phyloP scores from a whole-genome alignment of 2,329 filamentous ascomycete species.

The Rhynchosporium graminicola region DNA sequence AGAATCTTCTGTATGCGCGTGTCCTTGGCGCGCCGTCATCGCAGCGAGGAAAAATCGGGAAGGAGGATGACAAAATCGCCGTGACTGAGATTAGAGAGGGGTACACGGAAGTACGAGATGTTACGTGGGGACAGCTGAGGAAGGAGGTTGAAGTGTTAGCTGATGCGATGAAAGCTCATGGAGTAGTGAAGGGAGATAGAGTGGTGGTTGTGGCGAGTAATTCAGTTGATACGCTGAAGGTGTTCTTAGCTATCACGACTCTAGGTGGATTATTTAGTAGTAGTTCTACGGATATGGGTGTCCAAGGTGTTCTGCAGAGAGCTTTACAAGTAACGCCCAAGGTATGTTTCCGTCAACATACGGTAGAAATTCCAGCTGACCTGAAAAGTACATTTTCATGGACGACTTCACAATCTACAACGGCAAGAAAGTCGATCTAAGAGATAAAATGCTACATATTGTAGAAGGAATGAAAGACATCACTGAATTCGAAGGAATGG shows the following conservation, averaged over 20 bases:
- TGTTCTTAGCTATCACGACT: slow-evolving; percentile 69
- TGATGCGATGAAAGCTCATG: slow-evolving; percentile 65
- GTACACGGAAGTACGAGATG: slow-evolving; percentile 49
- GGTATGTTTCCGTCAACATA: slow-evolving; percentile 40
- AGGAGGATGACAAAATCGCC: slow-evolving; percentile 71
- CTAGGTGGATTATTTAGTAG: slow-evolving; percentile 76
- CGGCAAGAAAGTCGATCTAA: slow-evolving; percentile 70
- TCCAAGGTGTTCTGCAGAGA: slow-evolving; percentile 73
- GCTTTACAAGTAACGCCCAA: slow-evolving; percentile 73
- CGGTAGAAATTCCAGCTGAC: slow-evolving; percentile 1
- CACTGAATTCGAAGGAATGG: slow-evolving; percentile 60
- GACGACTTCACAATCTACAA: slow-evolving; percentile 82
- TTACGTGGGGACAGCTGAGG: slow-evolving; percentile 70
- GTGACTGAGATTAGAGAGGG: slow-evolving; percentile 74
- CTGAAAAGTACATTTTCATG: slow-evolving; percentile 68
- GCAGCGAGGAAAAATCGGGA: slow-evolving; percentile 55
- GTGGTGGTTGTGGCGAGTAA: slow-evolving; percentile 76
- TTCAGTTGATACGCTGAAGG: slow-evolving; percentile 70
- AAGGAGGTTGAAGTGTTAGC: slow-evolving; percentile 58
- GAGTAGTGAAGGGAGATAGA: slow-evolving; percentile 70
- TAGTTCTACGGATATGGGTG: slow-evolving; percentile 81
- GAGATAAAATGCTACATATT: slow-evolving; percentile 69
- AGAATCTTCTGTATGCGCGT: slow-evolving; percentile 72
- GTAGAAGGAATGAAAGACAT: slow-evolving; percentile 62
- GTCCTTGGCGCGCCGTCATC: slow-evolving; percentile 45